phyloP scores from a whole-genome alignment of 31 red algal genomes.

The Odonthalia washingtoniensis region DNA sequence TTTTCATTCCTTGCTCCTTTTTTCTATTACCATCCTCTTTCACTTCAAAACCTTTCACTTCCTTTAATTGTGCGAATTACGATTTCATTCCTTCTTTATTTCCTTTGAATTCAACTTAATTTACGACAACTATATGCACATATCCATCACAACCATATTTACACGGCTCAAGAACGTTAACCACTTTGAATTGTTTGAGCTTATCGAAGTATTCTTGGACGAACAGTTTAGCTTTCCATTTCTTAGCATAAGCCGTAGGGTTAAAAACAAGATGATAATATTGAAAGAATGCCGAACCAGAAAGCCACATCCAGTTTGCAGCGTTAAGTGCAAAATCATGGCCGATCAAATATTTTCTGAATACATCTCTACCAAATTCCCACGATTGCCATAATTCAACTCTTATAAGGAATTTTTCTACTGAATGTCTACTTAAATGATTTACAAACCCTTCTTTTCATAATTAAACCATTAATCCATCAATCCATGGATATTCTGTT shows the following conservation, averaged over 20 bases:
- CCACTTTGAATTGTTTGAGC: slow-evolving; percentile 61
- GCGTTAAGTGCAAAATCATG: slow-evolving; percentile 86
- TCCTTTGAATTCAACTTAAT: slow-evolving; percentile 65
- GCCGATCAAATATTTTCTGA: slow-evolving; percentile 84
- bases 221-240: slow-evolving; percentile 77
- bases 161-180: slow-evolving; percentile 88
- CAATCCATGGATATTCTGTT: slow-evolving; percentile 92
- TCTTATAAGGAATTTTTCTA: slow-evolving; percentile 92
- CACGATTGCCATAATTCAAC: slow-evolving; percentile 96
- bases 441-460: slow-evolving; percentile 82
- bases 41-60: too few relatives aligned
- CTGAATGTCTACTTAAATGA: slow-evolving; percentile 83
- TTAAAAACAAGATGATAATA: slow-evolving; percentile 91
- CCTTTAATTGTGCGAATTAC: slow-evolving; percentile 35
- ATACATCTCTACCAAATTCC: slow-evolving; percentile 77
- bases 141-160: slow-evolving; percentile 84
- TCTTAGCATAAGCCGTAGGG: slow-evolving; percentile 80
- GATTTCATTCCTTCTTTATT: slow-evolving; percentile 85
- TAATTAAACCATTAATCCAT: slow-evolving; percentile 89
- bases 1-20: too few relatives aligned
- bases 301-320: slow-evolving; percentile 98
- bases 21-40: too few relatives aligned
- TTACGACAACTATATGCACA: slow-evolving; percentile 83
- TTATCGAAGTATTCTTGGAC: slow-evolving; percentile 80
- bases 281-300: slow-evolving; percentile 86